Conservation (phyloP, 495 filamentous ascomycete genomes). For the Paragyromitra xinjiangensis region DNA sequence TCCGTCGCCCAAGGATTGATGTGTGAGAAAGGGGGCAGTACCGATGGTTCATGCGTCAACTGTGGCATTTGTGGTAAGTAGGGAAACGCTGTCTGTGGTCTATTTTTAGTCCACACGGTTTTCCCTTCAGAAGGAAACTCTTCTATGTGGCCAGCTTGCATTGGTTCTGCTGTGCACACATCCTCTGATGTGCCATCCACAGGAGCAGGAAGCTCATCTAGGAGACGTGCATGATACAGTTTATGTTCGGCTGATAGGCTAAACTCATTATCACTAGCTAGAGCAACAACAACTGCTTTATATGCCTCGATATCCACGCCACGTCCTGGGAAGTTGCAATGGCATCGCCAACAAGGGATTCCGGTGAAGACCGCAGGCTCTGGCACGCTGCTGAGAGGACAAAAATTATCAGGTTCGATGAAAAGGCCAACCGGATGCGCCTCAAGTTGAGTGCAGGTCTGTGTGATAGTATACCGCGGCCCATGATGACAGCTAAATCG, state of each 20-base stretch:
- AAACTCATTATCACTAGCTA: neutral
- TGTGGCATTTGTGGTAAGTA: neutral
- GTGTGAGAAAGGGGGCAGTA: neutral
- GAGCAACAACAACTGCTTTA: neutral
- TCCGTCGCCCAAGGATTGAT: neutral
- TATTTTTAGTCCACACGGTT: neutral
- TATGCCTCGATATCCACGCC: neutral
- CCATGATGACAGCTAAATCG: neutral
- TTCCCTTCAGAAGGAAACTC: neutral
- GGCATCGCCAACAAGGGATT: constrained; percentile 1
- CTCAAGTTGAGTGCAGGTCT: neutral
- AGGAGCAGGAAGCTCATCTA: constrained; percentile 1
- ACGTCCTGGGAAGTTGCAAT: neutral
- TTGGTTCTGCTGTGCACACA: neutral
- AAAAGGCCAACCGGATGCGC: neutral
- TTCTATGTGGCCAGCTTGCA: neutral
- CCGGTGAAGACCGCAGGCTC: neutral
- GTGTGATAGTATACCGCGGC: neutral
- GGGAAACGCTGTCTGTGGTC: neutral
- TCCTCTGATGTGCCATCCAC: neutral
- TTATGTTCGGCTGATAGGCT: neutral
- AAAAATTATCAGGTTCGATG: neutral
- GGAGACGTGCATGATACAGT: constrained; percentile 5
- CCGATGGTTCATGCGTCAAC: neutral
- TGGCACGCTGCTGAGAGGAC: neutral